Percentiles rank a stretch among this genome's conserved stretches.
phyloP scores from a whole-genome alignment of 179 eudicot genomes.

The Beta lomatogona region DNA sequence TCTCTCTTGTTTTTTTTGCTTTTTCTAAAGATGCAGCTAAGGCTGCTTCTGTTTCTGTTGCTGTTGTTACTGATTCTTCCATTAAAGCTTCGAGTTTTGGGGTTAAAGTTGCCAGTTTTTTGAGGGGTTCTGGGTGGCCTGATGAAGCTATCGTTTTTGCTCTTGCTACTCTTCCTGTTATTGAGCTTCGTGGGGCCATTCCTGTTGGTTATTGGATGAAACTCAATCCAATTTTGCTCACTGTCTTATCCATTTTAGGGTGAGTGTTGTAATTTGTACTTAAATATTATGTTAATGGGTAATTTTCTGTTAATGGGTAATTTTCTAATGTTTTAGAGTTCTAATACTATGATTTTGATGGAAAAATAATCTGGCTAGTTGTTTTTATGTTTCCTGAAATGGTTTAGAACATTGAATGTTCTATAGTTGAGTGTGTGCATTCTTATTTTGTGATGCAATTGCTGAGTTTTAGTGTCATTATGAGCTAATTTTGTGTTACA shows the following conservation, averaged over 20 bases:
- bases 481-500: no score
- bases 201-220: slow-evolving; percentile 99
- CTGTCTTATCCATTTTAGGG: slow-evolving; percentile 76
- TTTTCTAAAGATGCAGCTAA: slow-evolving; percentile 65
- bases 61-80: slow-evolving; percentile 36
- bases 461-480: no score
- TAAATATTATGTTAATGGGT: no score
- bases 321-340: no score
- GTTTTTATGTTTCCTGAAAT: no score
- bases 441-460: no score
- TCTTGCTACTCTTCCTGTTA: slow-evolving; percentile 86
- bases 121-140: slow-evolving; percentile 82
- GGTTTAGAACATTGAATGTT: no score
- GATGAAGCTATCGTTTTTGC: slow-evolving; percentile 81
- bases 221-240: slow-evolving; percentile 62
- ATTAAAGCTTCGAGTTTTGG: slow-evolving; percentile 86
- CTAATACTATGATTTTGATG: no score
- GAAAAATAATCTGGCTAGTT: no score
- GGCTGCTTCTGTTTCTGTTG: slow-evolving; percentile 42
- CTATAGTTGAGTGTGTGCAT: no score
- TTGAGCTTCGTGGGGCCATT: slow-evolving; percentile 98
- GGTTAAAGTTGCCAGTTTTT: slow-evolving; percentile 55
- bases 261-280: slow-evolving; percentile 36
- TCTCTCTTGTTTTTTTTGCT: slow-evolving; percentile 75
- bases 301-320: not conserved